A percentile compares a stretch with the other conserved stretches of the same genome.
Evolutionary conservation across 257 asterid species (phyloP).

Genomic region (Nyctanthes arbortristis): DNA sequence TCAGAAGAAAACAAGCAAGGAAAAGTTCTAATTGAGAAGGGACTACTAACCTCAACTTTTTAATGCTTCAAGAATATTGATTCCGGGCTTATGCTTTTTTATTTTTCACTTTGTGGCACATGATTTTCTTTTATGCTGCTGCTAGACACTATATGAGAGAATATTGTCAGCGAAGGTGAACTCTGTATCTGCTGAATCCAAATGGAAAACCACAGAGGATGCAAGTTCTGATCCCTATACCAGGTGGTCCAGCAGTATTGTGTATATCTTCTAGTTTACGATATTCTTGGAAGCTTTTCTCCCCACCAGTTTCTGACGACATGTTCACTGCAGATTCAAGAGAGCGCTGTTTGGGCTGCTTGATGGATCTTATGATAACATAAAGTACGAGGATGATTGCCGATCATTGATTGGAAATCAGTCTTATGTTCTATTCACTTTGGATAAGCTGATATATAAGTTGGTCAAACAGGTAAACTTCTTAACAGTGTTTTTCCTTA

Average conservation of each 20-base stretch:
- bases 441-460: conserved; percentile 89
- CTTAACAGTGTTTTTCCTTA: not conserved
- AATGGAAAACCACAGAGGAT: conserved; percentile 39
- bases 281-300: not conserved
- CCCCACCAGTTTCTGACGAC: not conserved
- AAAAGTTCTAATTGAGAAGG: no score
- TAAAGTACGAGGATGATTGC: conserved; percentile 93
- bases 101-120: not conserved
- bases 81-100: not conserved
- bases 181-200: conserved; percentile 37
- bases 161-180: conserved; percentile 46
- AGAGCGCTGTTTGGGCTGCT: conserved; percentile 78
- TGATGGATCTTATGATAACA: conserved; percentile 86
- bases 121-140: not conserved
- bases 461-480: conserved; percentile 76
- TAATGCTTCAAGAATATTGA: not conserved
- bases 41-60: no score
- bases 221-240: conserved; percentile 42
- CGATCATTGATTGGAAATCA: conserved; percentile 90
- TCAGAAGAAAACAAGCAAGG: not conserved
- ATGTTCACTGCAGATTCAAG: conserved; percentile 68
- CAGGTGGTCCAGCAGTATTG: conserved; percentile 28
- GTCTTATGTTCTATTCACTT: conserved; percentile 82
- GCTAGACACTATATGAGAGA: conserved; percentile 48
- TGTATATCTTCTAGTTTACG: not conserved